Evolutionary conservation across 1,139 yeast species (phyloP).

Genomic region (Pichia kudriavzevii): DNA sequence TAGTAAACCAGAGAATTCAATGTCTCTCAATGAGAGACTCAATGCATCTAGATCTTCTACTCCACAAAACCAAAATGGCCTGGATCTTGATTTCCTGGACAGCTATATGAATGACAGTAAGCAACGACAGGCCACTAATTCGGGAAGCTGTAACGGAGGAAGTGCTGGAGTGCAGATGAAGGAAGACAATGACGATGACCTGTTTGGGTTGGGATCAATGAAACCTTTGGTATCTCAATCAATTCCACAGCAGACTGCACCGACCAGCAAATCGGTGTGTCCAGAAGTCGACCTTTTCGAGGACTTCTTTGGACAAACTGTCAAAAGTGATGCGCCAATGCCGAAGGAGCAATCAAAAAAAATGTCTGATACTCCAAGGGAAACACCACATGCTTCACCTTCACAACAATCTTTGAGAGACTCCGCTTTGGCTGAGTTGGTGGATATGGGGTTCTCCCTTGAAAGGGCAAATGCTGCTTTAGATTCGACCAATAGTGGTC

Average conservation of each 20-base stretch:
- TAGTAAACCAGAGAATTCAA: slow-evolving; percentile 18
- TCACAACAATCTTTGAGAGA: no score
- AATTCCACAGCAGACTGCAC: no score
- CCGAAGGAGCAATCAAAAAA: no score
- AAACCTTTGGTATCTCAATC: no score
- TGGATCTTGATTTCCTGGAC: slow-evolving; percentile 17
- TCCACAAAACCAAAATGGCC: slow-evolving; percentile 1
- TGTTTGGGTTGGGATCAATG: no score
- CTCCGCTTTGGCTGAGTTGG: slow-evolving; percentile 55
- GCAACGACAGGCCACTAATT: background rate
- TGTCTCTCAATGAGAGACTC: slow-evolving; percentile 27
- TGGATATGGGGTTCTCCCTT: slow-evolving; percentile 73
- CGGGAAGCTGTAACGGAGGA: no score
- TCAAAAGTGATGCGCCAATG: no score
- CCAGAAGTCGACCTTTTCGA: no score
- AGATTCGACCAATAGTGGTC: slow-evolving; percentile 42
- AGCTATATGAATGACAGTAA: slow-evolving; percentile 3
- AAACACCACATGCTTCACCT: background rate
- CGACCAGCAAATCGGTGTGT: no score
- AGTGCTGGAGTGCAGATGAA: no score
- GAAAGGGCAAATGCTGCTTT: slow-evolving; percentile 60
- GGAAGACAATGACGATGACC: no score
- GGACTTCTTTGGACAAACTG: no score
- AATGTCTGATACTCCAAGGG: background rate
- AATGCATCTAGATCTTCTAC: slow-evolving; percentile 3